Evolutionary conservation across 805 yeast species (phyloP).

Genomic region (Metschnikowia santaceciliae): DNA sequence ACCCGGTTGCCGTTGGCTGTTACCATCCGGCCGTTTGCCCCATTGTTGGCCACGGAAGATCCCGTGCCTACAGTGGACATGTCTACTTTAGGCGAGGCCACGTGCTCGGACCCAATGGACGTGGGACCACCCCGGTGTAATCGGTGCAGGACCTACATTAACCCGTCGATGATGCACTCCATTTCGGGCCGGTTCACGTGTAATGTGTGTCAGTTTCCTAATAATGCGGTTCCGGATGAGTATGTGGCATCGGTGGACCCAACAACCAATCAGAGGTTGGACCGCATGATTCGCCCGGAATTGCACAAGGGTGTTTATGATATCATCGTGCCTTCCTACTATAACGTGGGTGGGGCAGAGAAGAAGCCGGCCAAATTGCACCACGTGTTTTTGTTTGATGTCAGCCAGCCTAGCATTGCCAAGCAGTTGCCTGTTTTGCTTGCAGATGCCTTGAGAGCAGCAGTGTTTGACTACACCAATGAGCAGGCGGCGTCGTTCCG

Average conservation of each 20-base stretch:
- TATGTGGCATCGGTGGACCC: slow-evolving; percentile 60
- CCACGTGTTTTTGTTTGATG: slow-evolving; percentile 73
- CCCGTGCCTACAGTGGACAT: slow-evolving; percentile 70
- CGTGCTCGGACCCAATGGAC: slow-evolving; percentile 25
- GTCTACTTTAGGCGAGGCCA: slow-evolving; percentile 31
- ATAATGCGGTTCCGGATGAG: slow-evolving; percentile 63
- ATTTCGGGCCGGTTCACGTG: slow-evolving; percentile 66
- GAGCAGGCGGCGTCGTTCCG: slow-evolving; percentile 2
- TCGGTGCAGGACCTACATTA: slow-evolving; percentile 87
- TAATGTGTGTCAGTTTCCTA: slow-evolving; percentile 75
- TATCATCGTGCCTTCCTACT: slow-evolving; percentile 68
- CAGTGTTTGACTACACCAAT: slow-evolving; percentile 36
- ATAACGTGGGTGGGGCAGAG: slow-evolving; percentile 47
- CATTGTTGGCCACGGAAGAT: slow-evolving; percentile 43
- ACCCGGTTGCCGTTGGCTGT: slow-evolving; percentile 81
- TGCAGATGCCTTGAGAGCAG: slow-evolving; percentile 65
- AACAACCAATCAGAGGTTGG: slow-evolving; percentile 57
- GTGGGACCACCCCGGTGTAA: slow-evolving; percentile 82
- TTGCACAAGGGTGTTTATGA: slow-evolving; percentile 82
- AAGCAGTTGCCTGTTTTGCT: slow-evolving; percentile 59
- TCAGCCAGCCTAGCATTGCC: slow-evolving; percentile 53
- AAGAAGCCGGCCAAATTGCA: slow-evolving; percentile 45
- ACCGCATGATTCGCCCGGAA: slow-evolving; percentile 66
- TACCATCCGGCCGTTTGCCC: slow-evolving; percentile 82
- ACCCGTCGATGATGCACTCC: slow-evolving; percentile 72